Evolutionary conservation across 306 rosid species (phyloP), one percentile per base, ranked within the genome.

Genomic region (Adenanthera pavonina): DNA sequence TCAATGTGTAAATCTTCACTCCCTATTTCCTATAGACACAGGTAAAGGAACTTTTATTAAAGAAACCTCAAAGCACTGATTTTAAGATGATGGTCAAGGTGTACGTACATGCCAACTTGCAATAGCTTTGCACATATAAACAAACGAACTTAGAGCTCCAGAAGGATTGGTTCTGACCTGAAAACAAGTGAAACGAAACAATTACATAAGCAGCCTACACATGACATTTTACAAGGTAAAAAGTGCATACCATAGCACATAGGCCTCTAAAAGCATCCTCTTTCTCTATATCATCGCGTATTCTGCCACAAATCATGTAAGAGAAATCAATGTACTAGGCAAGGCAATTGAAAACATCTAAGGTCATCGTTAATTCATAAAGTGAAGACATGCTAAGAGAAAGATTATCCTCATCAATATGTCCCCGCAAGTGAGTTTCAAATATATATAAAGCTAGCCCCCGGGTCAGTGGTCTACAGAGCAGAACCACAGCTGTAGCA

Each of bases 31-130:
- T 96, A 81, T 4, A 74, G 77, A 76, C n/a, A 65, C 16, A 79
- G 20, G 78, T 17, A 61, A 62, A 80, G 59, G 41, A 76, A 67
- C 36, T 77, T 82, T 75, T 74, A 16, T 71, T 33, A 69, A 41
- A 83, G 59, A 76, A 77, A 44, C 61, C 49, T 44, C 40, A 72
- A 15, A 33, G 43, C 66, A 75, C 33, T 78, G 69, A 81, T 40
- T 71, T 64, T 51, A 13, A 68, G 41, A 76, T 49, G 80, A 79
- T 54, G 35, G 61, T 13, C 46, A 40, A 20, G 74, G 78, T 25
- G 81, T 75, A 80, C 98, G 84, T 92, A 96, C 99, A 87, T 96
- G 93, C 99, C 99, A 96, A 91, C 99, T 96, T 75, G 98, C 99
- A 85, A 96, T 91, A 44, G 99, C 99, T 87, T 87, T 89, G 89